Percentiles rank a stretch among this genome's conserved stretches.
These are phyloP conservation scores for Talaromyces sp. DNA, from an alignment of 2,329 filamentous ascomycete species.

Conservation along the genomic window DNA sequence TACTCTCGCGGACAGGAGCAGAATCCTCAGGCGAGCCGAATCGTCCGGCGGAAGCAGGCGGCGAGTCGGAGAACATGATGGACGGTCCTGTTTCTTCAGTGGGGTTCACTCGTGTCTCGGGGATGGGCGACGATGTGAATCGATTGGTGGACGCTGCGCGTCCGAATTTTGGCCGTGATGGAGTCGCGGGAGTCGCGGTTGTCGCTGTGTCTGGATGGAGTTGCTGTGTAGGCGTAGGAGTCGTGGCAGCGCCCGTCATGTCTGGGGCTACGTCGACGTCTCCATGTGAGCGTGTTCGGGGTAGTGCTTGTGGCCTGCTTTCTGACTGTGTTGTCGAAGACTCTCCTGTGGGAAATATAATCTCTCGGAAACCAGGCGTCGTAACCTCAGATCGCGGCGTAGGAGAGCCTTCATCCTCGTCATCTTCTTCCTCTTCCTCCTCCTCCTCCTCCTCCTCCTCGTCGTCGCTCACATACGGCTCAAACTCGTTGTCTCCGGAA, in stretches of 20 bases:
- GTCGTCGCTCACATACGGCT: slow-evolving; percentile 34
- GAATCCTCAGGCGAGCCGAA: slow-evolving; percentile 4
- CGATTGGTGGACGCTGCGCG: slow-evolving; percentile 30
- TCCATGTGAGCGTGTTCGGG: not conserved
- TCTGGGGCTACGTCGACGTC: not conserved
- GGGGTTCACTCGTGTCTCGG: slow-evolving; percentile 59
- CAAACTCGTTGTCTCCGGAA: slow-evolving; percentile 36
- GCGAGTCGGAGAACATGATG: slow-evolving; percentile 66
- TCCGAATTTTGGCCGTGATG: slow-evolving; percentile 20
- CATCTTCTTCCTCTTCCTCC: slow-evolving; percentile 10
- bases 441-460: slow-evolving; percentile 12
- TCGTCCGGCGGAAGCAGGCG: slow-evolving; percentile 20
- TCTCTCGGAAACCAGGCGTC: not conserved
- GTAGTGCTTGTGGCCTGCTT: not conserved
- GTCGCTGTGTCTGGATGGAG: not conserved
- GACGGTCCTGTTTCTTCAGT: slow-evolving; percentile 62
- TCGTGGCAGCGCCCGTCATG: not conserved
- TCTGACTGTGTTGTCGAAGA: not conserved
- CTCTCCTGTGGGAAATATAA: not conserved
- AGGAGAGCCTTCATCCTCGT: slow-evolving; percentile 4
- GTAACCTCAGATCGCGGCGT: slow-evolving; percentile 5
- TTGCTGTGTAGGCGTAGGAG: not conserved
- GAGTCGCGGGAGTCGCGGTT: slow-evolving; percentile 12
- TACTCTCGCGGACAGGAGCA: slow-evolving; percentile 26
- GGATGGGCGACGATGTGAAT: slow-evolving; percentile 69